Evolutionary conservation across 169 alveolate genomes (phyloP), one percentile per base, ranked within the genome.

Genomic region (Plasmodium malariae): DNA sequence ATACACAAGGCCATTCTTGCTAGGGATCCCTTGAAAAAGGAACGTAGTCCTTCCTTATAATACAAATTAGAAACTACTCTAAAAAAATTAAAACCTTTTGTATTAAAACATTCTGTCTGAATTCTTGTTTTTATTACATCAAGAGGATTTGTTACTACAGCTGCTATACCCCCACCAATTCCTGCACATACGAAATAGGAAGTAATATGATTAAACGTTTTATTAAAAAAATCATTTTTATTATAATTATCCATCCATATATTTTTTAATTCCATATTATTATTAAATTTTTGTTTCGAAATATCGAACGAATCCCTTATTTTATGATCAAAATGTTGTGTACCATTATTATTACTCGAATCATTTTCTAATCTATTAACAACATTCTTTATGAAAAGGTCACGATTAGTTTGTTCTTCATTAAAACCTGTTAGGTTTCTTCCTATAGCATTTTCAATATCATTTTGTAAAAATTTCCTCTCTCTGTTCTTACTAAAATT

Each of bases 71-170:
- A 88, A 12, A 94, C 83, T 0, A 97, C 88, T 49, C 87, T 68
- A 83, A 76, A 55, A 87, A 95, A 88, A 34, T 60, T 62, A 14
- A 76, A 74, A 65, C 93, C 90, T 87, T 88, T 92, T 3, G 94
- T 92, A 59, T 63, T 89, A 30, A 87, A 91, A 54, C 95, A 96
- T 92, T 98, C 97, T 7, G 99, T 98, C 88, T 98, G 98, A 74
- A 98, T 95, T 62, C 98, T 89, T 14, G 99, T 98, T 91, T 98
- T 98, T 54, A 98, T 92, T 21, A 98, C 99, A 89, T 98, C 99
- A 17, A 98, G 92, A 2, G 99, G 99, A 60, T 95, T 98, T 1
- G 99, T 97, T 26, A 97, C 83, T 19, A 96, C 93, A 12, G 98
- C 99, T 40, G 99, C 99, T 26, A 96, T 74, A 63, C 98, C 99